Evolutionary conservation across 83 land plant genomes (phyloP).

Genomic region (Isoetes engelmannii): DNA sequence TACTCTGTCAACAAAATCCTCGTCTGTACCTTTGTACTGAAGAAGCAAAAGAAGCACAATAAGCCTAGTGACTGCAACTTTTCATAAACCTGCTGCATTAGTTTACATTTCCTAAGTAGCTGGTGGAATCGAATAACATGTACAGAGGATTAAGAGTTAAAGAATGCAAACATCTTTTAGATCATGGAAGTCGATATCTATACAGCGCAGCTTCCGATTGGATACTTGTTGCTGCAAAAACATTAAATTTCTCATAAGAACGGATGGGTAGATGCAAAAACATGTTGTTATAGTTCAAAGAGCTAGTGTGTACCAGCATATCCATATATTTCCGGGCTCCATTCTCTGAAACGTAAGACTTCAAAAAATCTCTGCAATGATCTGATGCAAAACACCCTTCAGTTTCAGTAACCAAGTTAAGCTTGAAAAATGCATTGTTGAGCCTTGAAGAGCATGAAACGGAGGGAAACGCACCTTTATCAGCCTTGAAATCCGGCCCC

Average conservation of each 20-base stretch:
- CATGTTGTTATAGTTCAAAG: not conserved
- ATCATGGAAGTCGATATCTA: constrained; percentile 82
- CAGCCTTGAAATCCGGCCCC: constrained; percentile 41
- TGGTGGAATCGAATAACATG: not conserved
- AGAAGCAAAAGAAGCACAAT: not conserved
- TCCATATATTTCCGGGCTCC: constrained; percentile 77
- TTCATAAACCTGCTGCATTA: not conserved
- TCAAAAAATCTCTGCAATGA: constrained; percentile 69
- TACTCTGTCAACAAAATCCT: constrained; percentile 58
- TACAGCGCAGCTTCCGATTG: constrained; percentile 53
- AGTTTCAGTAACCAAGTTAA: not conserved
- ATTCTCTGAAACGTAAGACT: constrained; percentile 50
- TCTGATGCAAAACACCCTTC: constrained; percentile 33
- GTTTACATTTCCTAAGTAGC: not conserved
- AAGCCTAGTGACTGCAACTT: not conserved
- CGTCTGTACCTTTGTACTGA: constrained; percentile 67
- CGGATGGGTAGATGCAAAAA: not conserved
- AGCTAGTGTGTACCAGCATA: constrained; percentile 49
- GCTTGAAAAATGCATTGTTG: not conserved
- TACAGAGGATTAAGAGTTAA: not conserved
- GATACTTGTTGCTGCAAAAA: constrained; percentile 86
- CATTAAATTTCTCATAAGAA: not conserved
- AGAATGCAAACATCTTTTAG: constrained; percentile 39
- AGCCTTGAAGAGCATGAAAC: not conserved
- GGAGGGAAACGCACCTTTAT: constrained; percentile 29